Conservation (phyloP, 2,329 filamentous ascomycete genomes). For the Pestalotiopsis sp. region DNA sequence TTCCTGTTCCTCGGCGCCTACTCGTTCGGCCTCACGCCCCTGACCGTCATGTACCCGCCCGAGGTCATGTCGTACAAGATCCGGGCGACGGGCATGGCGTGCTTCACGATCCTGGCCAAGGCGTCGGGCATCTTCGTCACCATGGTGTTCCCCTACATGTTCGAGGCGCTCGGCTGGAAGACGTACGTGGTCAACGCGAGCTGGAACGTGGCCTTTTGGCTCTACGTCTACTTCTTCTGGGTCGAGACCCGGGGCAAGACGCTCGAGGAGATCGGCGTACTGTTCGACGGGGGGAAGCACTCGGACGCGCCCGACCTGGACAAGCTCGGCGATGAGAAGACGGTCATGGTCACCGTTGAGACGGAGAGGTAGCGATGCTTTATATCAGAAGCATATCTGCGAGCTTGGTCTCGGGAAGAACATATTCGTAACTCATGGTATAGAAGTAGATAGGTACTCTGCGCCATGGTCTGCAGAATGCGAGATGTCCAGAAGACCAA, state of each 20-base stretch:
- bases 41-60: conserved; percentile 25
- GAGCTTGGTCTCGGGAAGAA: not conserved
- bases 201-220: conserved; percentile 21
- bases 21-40: conserved; percentile 28
- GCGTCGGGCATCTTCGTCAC: conserved; percentile 14
- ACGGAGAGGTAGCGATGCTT: not conserved
- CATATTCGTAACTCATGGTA: too few species aligned
- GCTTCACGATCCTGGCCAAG: conserved; percentile 15
- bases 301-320: not conserved
- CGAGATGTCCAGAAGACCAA: not conserved
- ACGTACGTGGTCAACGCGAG: conserved; percentile 22
- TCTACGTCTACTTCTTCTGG: conserved; percentile 21
- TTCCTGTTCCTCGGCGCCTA: conserved; percentile 30
- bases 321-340: not conserved
- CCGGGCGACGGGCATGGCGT: conserved; percentile 36
- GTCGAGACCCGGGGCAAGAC: conserved; percentile 22
- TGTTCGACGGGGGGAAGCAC: conserved; percentile 2
- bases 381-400: not conserved
- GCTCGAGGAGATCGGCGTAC: conserved; percentile 19
- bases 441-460: too few species aligned
- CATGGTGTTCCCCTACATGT: conserved; percentile 20
- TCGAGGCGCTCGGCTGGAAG: conserved; percentile 23
- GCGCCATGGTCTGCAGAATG: too few species aligned
- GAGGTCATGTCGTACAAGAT: conserved; percentile 30
- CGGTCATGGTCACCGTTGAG: not conserved